Base-by-base conservation (phyloP, 2,329 filamentous ascomycete species). In the Cordyceps militaris region DNA sequence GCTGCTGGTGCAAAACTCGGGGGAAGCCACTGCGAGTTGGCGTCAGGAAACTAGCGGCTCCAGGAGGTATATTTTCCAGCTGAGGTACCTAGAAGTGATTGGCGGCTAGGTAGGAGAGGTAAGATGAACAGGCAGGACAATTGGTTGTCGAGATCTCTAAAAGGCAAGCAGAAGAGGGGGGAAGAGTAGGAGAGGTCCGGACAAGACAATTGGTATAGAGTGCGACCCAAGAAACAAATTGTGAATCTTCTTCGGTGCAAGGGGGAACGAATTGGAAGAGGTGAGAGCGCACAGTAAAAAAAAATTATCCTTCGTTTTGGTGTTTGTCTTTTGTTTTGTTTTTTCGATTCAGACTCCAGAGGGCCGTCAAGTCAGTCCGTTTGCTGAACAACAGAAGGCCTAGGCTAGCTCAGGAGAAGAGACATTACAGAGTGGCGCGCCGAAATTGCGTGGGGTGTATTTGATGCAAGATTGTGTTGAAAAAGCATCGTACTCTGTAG, bases 371-470 rank as follows among this genome's bases (percentile, higher is more conserved):
- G 44, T 28, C 16, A 40, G 11, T 19, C 16, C 19, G 19, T 50
- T 21, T 42, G 50, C 50, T 42, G 16, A 30, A 40, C 21, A 38
- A 38, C n/a, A 8, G 36, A 46, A 9, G 23, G 9, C 26, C 4
- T 13, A 24, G 50, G 28, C 40, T 44, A 46, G 40, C 42, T 54
- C 40, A 54, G 51, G 21, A 54, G 40, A 44, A 54, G 40, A 26
- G 26, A 42, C 38, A 43, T 43, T 53, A 53, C 50, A 53, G 50
- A 42, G 26, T 52, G 36, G 26, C 26, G 46, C 28, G 26, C 11
- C 10, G 14, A 32, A 23, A 56, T 56, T 56, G 53, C 53, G 53
- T 56, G 53, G 53, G 53, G 42, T 47, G 34, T 40, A 40, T 28
- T 56, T 56, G 53, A 56, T 56, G 53, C 43, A 47, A 48, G 43